These are phyloP conservation scores for Nidula niveotomentosa DNA, from an alignment of 1,284 basidiomycete species.

Conservation along the genomic window DNA sequence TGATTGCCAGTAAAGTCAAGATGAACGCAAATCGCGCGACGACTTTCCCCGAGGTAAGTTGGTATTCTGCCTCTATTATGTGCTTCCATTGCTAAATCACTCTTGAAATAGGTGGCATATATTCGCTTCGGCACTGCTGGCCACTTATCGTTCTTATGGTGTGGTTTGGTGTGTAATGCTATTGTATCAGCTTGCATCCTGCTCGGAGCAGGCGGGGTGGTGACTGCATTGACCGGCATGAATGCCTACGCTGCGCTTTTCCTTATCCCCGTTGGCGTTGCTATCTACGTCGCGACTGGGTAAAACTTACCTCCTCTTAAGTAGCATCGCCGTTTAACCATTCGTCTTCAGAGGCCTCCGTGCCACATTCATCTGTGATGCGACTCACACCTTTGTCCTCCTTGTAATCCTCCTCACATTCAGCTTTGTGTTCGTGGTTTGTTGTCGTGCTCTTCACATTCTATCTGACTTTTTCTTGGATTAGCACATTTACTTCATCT, in stretches of 20 bases:
- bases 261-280: constrained; percentile 1
- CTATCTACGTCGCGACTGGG: constrained; percentile 1
- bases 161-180: constrained; percentile 47
- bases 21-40: neutral
- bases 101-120: constrained; percentile 14
- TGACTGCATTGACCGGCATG: neutral
- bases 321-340: neutral
- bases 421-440: neutral
- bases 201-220: constrained; percentile 17
- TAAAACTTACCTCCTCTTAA: neutral
- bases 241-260: neutral
- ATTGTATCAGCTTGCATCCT: constrained; percentile 38
- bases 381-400: neutral
- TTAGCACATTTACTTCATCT: neutral
- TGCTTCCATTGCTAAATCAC: too few species aligned
- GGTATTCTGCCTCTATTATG: neutral
- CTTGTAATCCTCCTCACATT: neutral
- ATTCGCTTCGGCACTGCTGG: constrained; percentile 44
- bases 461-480: neutral
- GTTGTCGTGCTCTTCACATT: neutral
- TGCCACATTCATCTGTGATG: neutral
- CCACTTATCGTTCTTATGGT: constrained; percentile 47
- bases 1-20: neutral
- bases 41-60: neutral
- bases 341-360: neutral